These are phyloP conservation scores for Venturia aucupariae DNA, from an alignment of 2,329 filamentous ascomycete species.

Conservation along the genomic window DNA sequence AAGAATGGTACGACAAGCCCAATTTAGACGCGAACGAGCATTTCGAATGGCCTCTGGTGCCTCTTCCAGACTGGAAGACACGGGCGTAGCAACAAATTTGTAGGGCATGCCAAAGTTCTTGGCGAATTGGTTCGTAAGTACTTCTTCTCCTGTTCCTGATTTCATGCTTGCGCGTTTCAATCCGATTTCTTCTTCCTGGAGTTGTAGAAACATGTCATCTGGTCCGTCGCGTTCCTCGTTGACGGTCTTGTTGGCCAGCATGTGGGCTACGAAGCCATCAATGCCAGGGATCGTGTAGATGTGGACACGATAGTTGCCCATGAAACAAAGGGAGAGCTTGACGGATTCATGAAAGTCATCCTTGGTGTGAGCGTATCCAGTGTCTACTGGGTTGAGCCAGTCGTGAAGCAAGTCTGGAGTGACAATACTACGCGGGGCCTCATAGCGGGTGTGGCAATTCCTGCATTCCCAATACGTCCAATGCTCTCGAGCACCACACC, in stretches of 20 bases:
- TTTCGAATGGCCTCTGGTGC: conserved; percentile 37
- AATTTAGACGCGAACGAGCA: conserved; percentile 45
- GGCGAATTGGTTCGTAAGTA: conserved; percentile 43
- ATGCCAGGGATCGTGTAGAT: conserved; percentile 40
- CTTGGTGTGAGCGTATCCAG: conserved; percentile 25
- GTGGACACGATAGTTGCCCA: conserved; percentile 34
- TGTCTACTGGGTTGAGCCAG: conserved; percentile 27
- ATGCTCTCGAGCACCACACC: conserved; percentile 50
- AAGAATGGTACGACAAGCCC: conserved; percentile 42
- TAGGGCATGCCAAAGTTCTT: conserved; percentile 56
- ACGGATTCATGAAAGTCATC: conserved; percentile 26
- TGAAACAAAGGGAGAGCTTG: conserved; percentile 25
- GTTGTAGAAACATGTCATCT: conserved; percentile 48
- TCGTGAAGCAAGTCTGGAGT: conserved; percentile 25
- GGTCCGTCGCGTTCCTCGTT: conserved; percentile 46
- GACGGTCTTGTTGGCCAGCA: conserved; percentile 46
- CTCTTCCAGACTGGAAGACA: conserved; percentile 21
- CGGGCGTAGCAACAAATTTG: conserved; percentile 52
- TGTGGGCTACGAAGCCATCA: conserved; percentile 42
- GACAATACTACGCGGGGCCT: conserved; percentile 24
- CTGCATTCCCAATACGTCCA: conserved; percentile 58
- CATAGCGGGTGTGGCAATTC: conserved; percentile 43
- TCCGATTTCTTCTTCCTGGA: conserved; percentile 33
- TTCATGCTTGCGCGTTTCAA: conserved; percentile 23
- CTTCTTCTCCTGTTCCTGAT: conserved; percentile 30